phyloP scores from a whole-genome alignment of 768 basidiomycete species.

The Suillus alpinus region DNA sequence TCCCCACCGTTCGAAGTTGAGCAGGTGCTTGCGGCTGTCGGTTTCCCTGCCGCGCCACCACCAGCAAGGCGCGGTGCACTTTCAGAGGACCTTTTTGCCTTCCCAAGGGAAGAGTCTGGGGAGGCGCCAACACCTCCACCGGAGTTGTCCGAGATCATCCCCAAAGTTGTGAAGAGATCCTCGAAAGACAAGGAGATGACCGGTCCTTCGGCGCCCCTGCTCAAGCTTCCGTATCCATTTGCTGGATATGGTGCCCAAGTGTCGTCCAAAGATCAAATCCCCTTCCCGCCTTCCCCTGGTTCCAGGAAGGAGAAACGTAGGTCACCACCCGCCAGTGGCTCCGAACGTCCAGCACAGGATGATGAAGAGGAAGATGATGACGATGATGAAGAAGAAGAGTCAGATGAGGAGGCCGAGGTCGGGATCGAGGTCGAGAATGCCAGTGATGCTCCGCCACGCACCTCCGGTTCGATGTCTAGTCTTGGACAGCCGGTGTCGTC shows the following conservation, averaged over 20 bases:
- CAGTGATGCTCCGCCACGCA: conserved; percentile 58
- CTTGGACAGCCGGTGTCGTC: conserved; percentile 74
- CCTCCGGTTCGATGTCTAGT: conserved; percentile 82
- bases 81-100: conserved; percentile 62
- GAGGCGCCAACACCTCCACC: conserved; percentile 20
- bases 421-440: conserved; percentile 35
- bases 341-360: conserved; percentile 28
- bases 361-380: conserved; percentile 25
- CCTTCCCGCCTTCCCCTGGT: conserved; percentile 69
- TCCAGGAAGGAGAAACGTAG: conserved; percentile 38
- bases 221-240: conserved; percentile 71
- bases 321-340: conserved; percentile 26
- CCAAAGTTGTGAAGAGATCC: conserved; percentile 42
- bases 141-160: conserved; percentile 40
- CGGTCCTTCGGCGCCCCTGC: conserved; percentile 42
- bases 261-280: conserved; percentile 62
- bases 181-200: conserved; percentile 45
- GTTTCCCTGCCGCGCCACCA: conserved; percentile 44
- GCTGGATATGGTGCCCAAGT: conserved; percentile 56
- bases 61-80: conserved; percentile 59
- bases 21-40: conserved; percentile 58
- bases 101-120: conserved; percentile 36
- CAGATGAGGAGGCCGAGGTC: conserved; percentile 42
- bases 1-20: conserved; percentile 46
- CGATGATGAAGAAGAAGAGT: conserved; percentile 40